Base-by-base conservation (phyloP, 495 filamentous ascomycete species). In the Pseudomonodictys pantanalensis region DNA sequence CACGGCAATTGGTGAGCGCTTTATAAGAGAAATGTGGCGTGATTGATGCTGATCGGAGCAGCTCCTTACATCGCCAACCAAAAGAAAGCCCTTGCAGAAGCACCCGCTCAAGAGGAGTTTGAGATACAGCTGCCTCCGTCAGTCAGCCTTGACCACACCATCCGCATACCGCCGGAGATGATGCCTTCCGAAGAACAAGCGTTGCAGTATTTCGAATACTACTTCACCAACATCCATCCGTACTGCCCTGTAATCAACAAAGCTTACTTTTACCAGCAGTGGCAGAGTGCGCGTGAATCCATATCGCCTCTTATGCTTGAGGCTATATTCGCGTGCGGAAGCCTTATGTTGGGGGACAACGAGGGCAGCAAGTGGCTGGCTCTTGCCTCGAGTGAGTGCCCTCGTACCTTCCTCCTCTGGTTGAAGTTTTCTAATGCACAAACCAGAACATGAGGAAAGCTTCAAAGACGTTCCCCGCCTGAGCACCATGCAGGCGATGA, bases 211-310 rank as follows among this genome's bases (percentile, higher is more conserved):
- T 96, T 99, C 72, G 86, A 93, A 35, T 87, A 96, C 39, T 99
- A 91, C 66, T 99, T 99, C 67, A 77, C 79, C 50, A 84, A 96
- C 63, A 89, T 97, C 30, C 93, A 99, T 64, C 92, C 95, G 7
- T 99, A 97, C 68, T 85, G 95, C n/a, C 93, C 93, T 0, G 90
- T 99, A 1, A 74, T 97, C 53, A 92, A 95, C 71, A 86, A 90
- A 65, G 72, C 81, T 15, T 82, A 87, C 48, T 84, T 99, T 52
- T 96, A 93, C 69, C 86, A 89, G 15, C 91, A 96, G 76, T 99
- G 95, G 95, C 84, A 88, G 54, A 85, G 85, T 39, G 87, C 92
- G 61, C 83, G 90, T 51, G 83, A 86, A 29, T 85, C 88, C 1
- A 92, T 99, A 7, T 97, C 93, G 0, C 95, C 93, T 12, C 78